Base-by-base conservation (phyloP, 2,329 filamentous ascomycete genomes). In the Purpureocillium lavendulum region DNA sequence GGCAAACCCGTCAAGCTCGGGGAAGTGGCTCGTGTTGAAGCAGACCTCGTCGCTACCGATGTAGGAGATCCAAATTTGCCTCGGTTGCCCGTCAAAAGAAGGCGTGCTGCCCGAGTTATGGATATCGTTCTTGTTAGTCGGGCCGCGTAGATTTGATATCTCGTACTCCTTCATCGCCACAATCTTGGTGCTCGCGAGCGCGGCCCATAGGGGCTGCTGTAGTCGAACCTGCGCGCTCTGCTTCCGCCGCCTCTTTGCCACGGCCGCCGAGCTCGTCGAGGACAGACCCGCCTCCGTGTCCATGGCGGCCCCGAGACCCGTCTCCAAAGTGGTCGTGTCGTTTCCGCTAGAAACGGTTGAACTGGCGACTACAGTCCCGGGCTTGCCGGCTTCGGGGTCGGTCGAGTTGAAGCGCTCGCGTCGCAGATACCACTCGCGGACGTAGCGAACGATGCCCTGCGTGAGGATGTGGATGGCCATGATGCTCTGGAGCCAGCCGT, bases 111-210 rank as follows among this genome's bases (percentile, higher is more conserved):
- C 82, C 57, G 87, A 71, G 61, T 86, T 83, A 63, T 87, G 81
- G 56, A 83, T 80, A 54, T 87, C 82, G 80, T 80, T 56, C 85
- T 82, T 49, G 84, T 80, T 53, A 82, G 82, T 26, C 76, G 78
- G 37, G 80, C 82, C 62, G 88, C 84, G 40, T 77, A 77, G 44
- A 58, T 85, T 80, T 49, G 85, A 90, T 58, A 94, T 77, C 64
- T 88, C 84, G 52, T 87, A 86, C 62, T 88, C 89, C 66, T 94
- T 92, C 56, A 94, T 82, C 65, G 95, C 87, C 52, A 92, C 90
- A 58, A 96, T 89, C 71, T 96, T 96, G 56, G 89, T 95, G 65
- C 87, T 95, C 38, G 89, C 89, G 51, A 96, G 76, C 35, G 89
- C 89, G 47, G 89, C 87, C 89, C 89, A 96, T 48, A 96, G 77